A percentile compares a stretch with the other conserved stretches of the same genome.
Evolutionary conservation across 2,329 filamentous ascomycete species (phyloP).

Genomic region (Verticillium klebahnii): DNA sequence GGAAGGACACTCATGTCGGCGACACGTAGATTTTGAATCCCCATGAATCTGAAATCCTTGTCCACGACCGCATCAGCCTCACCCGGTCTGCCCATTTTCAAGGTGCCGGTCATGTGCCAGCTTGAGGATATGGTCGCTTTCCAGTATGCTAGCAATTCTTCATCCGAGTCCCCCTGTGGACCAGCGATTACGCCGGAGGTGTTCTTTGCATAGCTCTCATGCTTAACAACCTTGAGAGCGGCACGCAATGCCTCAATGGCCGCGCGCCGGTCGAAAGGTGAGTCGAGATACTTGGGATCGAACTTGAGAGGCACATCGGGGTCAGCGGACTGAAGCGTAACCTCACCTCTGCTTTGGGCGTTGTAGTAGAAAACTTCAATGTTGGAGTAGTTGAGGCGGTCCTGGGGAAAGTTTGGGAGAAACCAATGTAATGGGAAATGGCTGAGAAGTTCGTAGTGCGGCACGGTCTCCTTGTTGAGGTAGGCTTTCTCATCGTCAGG

Average conservation of each 20-base stretch:
- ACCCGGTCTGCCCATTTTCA: conserved; percentile 47
- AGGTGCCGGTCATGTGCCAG: conserved; percentile 54
- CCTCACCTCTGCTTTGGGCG: conserved; percentile 45
- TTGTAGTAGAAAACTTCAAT: conserved; percentile 47
- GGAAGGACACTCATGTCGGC: conserved; percentile 31
- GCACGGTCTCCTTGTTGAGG: conserved; percentile 44
- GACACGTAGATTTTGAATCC: conserved; percentile 42
- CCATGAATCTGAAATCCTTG: conserved; percentile 40
- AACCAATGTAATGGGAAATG: conserved; percentile 40
- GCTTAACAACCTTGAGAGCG: conserved; percentile 32
- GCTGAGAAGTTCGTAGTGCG: conserved; percentile 50
- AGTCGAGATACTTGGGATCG: conserved; percentile 46
- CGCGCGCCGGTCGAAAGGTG: conserved; percentile 48
- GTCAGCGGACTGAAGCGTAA: conserved; percentile 47
- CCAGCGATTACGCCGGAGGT: conserved; percentile 33
- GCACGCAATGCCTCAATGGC: conserved; percentile 45
- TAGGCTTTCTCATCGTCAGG: conserved; percentile 35
- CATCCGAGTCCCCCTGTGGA: conserved; percentile 44
- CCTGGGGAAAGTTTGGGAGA: conserved; percentile 29
- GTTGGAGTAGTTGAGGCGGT: conserved; percentile 34
- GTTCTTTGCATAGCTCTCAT: conserved; percentile 38
- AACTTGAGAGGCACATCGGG: conserved; percentile 45
- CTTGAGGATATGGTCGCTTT: conserved; percentile 36
- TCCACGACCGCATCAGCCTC: conserved; percentile 44
- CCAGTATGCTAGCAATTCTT: conserved; percentile 46